Evolutionary conservation across 495 filamentous ascomycete species (phyloP).

Genomic region (Venustampulla echinocandica): DNA sequence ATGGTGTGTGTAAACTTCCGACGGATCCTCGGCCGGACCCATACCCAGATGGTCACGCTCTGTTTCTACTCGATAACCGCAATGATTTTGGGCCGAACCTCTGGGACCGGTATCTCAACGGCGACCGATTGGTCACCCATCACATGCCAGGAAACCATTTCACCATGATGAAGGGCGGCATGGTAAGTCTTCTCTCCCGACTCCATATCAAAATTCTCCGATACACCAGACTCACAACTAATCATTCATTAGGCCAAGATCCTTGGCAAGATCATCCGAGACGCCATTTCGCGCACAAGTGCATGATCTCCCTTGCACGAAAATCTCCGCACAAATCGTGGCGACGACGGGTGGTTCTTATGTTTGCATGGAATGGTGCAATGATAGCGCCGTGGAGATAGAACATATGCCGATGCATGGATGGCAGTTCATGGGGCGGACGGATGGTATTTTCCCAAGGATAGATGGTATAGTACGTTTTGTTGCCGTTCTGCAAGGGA

Average conservation of each 20-base stretch:
- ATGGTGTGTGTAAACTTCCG: slow-evolving; percentile 67
- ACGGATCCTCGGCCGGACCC: slow-evolving; percentile 63
- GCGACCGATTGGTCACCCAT: slow-evolving; percentile 50
- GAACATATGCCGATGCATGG: too few relatives aligned
- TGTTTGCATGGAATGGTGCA: too few relatives aligned
- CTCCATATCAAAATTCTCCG: background rate
- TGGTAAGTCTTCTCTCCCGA: slow-evolving; percentile 30
- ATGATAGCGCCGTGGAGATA: too few relatives aligned
- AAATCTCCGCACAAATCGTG: background rate
- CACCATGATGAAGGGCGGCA: slow-evolving; percentile 57
- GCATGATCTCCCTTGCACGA: background rate
- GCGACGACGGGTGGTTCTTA: too few relatives aligned
- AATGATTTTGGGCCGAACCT: slow-evolving; percentile 70
- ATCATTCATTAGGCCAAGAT: slow-evolving; percentile 4
- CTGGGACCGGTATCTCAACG: slow-evolving; percentile 65
- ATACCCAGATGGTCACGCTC: slow-evolving; percentile 60
- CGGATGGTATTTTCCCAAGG: too few relatives aligned
- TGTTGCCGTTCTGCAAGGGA: too few relatives aligned
- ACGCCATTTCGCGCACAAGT: background rate
- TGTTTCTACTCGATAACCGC: slow-evolving; percentile 71
- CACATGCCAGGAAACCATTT: slow-evolving; percentile 66
- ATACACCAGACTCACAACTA: background rate
- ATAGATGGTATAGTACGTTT: too few relatives aligned
- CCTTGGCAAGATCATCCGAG: background rate
- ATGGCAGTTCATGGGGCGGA: too few relatives aligned